phyloP scores from a whole-genome alignment of 2,329 filamentous ascomycete genomes.

The Didymella pomorum region DNA sequence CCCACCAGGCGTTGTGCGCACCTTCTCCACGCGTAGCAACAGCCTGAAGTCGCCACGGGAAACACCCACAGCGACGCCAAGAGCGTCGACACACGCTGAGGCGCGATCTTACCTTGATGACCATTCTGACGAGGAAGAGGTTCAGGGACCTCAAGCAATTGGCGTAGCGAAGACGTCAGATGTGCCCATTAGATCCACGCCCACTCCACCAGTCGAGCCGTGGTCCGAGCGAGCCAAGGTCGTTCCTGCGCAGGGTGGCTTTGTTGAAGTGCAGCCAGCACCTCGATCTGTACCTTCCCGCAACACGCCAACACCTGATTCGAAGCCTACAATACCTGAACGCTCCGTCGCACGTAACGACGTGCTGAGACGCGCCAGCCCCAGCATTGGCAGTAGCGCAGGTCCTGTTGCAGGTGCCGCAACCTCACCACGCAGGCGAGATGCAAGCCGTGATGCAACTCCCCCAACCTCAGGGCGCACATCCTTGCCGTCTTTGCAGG shows the following conservation, averaged over 20 bases:
- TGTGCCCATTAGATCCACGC: conserved; percentile 42
- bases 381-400: conserved; percentile 15
- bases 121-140: conserved; percentile 37
- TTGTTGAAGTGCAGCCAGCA: conserved; percentile 38
- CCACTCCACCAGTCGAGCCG: conserved; percentile 36
- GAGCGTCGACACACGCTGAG: conserved; percentile 24
- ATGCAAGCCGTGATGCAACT: conserved; percentile 30
- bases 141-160: conserved; percentile 43
- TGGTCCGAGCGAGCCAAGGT: conserved; percentile 26
- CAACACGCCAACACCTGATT: conserved; percentile 41
- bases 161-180: conserved; percentile 56
- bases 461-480: conserved; percentile 35
- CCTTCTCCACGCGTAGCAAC: conserved; percentile 44
- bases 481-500: conserved; percentile 42
- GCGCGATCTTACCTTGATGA: conserved; percentile 43
- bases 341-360: conserved; percentile 34
- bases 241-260: conserved; percentile 33
- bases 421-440: conserved; percentile 31
- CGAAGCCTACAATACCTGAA: conserved; percentile 29
- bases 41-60: conserved; percentile 33
- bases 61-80: conserved; percentile 33
- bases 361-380: conserved; percentile 22
- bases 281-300: conserved; percentile 35
- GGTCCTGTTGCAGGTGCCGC: conserved; percentile 14
- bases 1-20: conserved; percentile 45